Base-by-base conservation (phyloP, 768 basidiomycete species). In the Boletus insuetus region DNA sequence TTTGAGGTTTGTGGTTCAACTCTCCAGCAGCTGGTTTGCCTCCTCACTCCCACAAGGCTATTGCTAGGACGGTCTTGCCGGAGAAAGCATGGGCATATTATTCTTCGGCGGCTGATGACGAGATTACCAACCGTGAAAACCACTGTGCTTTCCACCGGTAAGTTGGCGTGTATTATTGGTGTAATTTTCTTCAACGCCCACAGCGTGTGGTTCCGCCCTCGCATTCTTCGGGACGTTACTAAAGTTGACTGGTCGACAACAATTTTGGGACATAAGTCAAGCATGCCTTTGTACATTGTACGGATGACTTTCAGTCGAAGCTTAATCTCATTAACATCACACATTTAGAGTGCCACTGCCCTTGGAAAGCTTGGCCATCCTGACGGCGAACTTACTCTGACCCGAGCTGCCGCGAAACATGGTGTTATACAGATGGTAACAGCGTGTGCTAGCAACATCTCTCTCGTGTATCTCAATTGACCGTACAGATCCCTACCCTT, bases 31-130 rank as follows among this genome's bases (percentile, higher is more conserved):
- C 41, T 60, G 24, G 40, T 50, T 38, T 60, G 43, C 12, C 48
- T 24, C n/a, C 40, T 64, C 50, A 63, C 1, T 32, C 16, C 26
- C n/a, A 19, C 31, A 54, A 93, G 91, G 82, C 89, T 17, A 85
- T 98, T 49, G 94, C 93, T 10, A 88, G 82, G 69, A 77, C 77
- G 62, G 86, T 91, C 12, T 86, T 98, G 77, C 74, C 85, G 2
- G 86, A 88, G 34, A 91, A 92, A 68, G 92, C 92, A 0, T 98
- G 95, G 95, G 95, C 94, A 6, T 95, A 95, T 69, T 95, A 98
- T 66, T 93, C 90, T 1, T 94, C 92, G n/a, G 95, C 94, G 17
- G 86, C 96, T 8, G 96, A 98, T 67, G 95, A 98, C 62, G 94
- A 97, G 72, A 91, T 94, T 43, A 94, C 93, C 31, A 76, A 81